These are phyloP conservation scores for Tylopilus rubrobrunneus DNA, from an alignment of 768 basidiomycete genomes.

Conservation along the genomic window DNA sequence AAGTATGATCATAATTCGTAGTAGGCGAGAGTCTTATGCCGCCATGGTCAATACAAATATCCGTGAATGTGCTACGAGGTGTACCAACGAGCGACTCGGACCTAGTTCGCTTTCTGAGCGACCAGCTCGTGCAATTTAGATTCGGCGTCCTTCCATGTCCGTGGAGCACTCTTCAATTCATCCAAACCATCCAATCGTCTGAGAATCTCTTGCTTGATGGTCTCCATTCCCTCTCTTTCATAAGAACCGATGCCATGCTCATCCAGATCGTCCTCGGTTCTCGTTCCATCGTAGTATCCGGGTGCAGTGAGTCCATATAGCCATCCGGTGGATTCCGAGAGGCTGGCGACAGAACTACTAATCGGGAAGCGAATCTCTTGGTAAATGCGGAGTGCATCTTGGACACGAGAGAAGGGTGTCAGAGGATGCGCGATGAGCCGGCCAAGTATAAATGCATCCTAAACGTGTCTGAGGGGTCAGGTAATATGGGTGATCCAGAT, in stretches of 20 bases:
- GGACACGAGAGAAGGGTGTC: background rate
- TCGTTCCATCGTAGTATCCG: slow-evolving; percentile 21
- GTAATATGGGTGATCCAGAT: too few relatives aligned
- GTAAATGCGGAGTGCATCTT: slow-evolving; percentile 8
- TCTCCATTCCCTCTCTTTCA: slow-evolving; percentile 18
- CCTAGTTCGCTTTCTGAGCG: background rate
- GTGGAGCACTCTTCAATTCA: slow-evolving; percentile 3
- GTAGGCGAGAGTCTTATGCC: too few relatives aligned
- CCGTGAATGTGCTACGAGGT: background rate
- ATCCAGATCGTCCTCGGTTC: slow-evolving; percentile 6
- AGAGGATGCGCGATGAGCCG: slow-evolving; percentile 23
- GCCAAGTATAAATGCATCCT: slow-evolving; percentile 17
- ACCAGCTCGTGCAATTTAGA: background rate
- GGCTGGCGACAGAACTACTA: slow-evolving; percentile 8
- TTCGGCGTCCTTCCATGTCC: slow-evolving; percentile 19
- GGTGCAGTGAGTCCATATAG: slow-evolving; percentile 19
- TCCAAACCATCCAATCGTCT: slow-evolving; percentile 18
- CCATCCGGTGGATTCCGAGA: slow-evolving; percentile 15
- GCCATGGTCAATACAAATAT: too few relatives aligned
- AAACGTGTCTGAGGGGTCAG: background rate
- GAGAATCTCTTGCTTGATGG: slow-evolving; percentile 9
- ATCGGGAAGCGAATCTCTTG: slow-evolving; percentile 15
- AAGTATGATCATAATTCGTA: too few relatives aligned
- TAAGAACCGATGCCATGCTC: slow-evolving; percentile 4
- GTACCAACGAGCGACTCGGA: too few relatives aligned